A percentile compares a stretch with the other conserved stretches of the same genome.
phyloP scores from a whole-genome alignment of 306 rosid genomes.

The Psophocarpus tetragonolobus region DNA sequence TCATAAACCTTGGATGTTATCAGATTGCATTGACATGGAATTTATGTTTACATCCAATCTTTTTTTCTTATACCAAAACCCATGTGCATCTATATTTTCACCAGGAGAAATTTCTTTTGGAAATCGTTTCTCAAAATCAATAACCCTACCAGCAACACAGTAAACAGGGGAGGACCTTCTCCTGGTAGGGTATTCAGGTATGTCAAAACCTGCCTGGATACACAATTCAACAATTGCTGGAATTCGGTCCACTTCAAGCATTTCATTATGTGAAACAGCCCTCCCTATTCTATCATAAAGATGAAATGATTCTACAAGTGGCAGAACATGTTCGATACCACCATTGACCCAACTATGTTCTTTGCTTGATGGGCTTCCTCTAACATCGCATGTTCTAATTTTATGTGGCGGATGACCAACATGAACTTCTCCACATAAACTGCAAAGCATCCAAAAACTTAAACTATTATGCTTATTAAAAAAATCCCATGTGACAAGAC shows the following conservation, averaged over 20 bases:
- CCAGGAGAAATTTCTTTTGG: slow-evolving; percentile 48
- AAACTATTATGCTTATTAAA: neutral
- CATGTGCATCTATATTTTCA: slow-evolving; percentile 49
- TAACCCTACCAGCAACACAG: slow-evolving; percentile 59
- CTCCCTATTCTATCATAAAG: slow-evolving; percentile 68
- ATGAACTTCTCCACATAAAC: slow-evolving; percentile 69
- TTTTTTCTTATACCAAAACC: slow-evolving; percentile 54
- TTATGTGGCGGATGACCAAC: slow-evolving; percentile 71
- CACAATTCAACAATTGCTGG: slow-evolving; percentile 74
- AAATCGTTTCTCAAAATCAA: slow-evolving; percentile 70
- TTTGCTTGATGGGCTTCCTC: slow-evolving; percentile 61
- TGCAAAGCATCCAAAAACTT: slow-evolving; percentile 34
- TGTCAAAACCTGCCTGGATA: slow-evolving; percentile 70
- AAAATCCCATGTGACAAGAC: neutral
- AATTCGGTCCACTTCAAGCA: slow-evolving; percentile 63
- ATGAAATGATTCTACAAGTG: slow-evolving; percentile 66
- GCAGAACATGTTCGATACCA: slow-evolving; percentile 55
- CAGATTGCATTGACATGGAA: slow-evolving; percentile 37
- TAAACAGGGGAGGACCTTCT: slow-evolving; percentile 67
- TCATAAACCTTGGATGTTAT: slow-evolving; percentile 55
- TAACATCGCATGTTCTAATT: slow-evolving; percentile 67
- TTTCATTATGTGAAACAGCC: slow-evolving; percentile 72
- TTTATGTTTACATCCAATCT: slow-evolving; percentile 13
- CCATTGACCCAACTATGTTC: slow-evolving; percentile 71
- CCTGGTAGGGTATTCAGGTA: slow-evolving; percentile 65